These are phyloP conservation scores for Chaetoscypha palmicola DNA, from an alignment of 2,329 filamentous ascomycete species.

Conservation along the genomic window DNA sequence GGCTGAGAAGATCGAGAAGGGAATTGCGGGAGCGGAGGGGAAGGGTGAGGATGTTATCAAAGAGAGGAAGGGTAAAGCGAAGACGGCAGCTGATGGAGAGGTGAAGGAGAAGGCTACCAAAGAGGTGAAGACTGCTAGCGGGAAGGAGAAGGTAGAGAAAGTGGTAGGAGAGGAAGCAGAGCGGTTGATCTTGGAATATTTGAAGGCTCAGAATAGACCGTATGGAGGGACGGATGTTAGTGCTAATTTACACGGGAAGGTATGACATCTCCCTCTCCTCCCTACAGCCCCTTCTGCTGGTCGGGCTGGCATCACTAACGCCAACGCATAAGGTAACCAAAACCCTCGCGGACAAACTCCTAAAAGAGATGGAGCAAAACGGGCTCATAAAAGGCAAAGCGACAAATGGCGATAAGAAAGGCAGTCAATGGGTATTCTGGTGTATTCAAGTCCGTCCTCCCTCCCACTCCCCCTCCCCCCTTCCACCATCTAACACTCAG, in stretches of 20 bases:
- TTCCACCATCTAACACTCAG: not conserved
- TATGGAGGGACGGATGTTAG: conserved; percentile 47
- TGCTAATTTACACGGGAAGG: conserved; percentile 54
- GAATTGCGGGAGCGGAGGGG: conserved; percentile 1
- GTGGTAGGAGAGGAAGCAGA: conserved; percentile 30
- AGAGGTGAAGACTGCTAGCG: conserved; percentile 6
- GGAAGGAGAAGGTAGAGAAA: conserved; percentile 26
- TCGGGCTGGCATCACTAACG: not conserved
- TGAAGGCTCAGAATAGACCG: conserved; percentile 34
- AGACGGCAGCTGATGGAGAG: not conserved
- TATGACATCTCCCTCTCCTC: conserved; percentile 6
- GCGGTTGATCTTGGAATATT: conserved; percentile 32
- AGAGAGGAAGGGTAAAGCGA: conserved; percentile 1
- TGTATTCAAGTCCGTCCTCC: conserved; percentile 23
- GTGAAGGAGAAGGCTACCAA: conserved; percentile 14
- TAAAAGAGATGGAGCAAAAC: conserved; percentile 56
- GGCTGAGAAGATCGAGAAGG: conserved; percentile 13
- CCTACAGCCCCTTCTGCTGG: not conserved
- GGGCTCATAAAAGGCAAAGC: conserved; percentile 49
- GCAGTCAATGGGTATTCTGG: conserved; percentile 32
- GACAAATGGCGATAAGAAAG: conserved; percentile 27
- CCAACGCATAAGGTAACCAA: conserved; percentile 28
- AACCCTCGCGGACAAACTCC: conserved; percentile 51
- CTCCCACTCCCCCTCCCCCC: not conserved
- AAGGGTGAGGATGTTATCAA: conserved; percentile 16